These are phyloP conservation scores for Yamadazyma scolyti DNA, from an alignment of 805 yeast genomes.

Conservation along the genomic window DNA sequence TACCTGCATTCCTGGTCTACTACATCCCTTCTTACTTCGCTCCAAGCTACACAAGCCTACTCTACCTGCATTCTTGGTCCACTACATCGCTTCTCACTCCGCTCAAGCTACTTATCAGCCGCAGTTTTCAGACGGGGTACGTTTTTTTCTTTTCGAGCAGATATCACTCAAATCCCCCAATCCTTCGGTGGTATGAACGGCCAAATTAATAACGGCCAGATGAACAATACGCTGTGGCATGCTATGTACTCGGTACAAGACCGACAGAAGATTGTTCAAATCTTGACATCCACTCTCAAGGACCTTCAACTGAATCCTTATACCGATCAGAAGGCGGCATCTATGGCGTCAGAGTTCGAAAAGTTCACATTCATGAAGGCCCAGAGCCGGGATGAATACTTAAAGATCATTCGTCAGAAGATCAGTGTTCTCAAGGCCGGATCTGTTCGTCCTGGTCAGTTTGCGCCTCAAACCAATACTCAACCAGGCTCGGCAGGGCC, in stretches of 20 bases:
- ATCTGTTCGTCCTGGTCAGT: slow-evolving; percentile 10
- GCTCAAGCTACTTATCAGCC: no score
- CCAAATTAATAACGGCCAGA: slow-evolving; percentile 2
- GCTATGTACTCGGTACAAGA: slow-evolving; percentile 25
- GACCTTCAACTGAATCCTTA: slow-evolving; percentile 32
- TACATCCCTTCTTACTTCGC: no score
- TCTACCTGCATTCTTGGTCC: no score
- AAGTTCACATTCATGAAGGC: slow-evolving; percentile 59
- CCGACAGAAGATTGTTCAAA: slow-evolving; percentile 39
- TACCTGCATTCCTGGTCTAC: no score
- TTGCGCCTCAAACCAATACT: no score
- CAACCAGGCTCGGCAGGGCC: slow-evolving; percentile 1
- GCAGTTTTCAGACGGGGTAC: no score
- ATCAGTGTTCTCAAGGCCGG: slow-evolving; percentile 27
- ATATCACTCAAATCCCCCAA: not conserved
- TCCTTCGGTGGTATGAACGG: not conserved
- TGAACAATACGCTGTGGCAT: slow-evolving; percentile 25
- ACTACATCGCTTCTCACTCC: no score
- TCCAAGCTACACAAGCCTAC: no score
- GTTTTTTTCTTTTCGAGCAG: no score
- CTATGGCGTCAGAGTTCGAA: slow-evolving; percentile 68
- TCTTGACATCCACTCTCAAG: slow-evolving; percentile 32
- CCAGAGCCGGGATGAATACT: slow-evolving; percentile 55
- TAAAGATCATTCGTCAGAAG: slow-evolving; percentile 37
- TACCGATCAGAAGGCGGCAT: slow-evolving; percentile 32